phyloP scores from a whole-genome alignment of 768 basidiomycete genomes.

The Lactifluus subvellereus region DNA sequence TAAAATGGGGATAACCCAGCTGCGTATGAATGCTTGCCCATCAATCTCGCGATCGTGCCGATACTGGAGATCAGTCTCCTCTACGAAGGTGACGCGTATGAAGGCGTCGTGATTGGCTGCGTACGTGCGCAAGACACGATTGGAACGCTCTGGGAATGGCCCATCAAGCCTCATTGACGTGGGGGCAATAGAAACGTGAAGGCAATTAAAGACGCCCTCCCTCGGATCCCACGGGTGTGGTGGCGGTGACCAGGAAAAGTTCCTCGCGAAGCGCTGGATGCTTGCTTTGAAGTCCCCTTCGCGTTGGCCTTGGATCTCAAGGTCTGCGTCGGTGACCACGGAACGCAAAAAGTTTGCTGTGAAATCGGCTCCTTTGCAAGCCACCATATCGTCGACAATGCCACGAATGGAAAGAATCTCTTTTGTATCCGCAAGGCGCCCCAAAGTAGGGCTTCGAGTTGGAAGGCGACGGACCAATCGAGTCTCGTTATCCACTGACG shows the following conservation, averaged over 20 bases:
- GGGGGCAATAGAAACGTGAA: conserved; percentile 49
- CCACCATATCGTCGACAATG: conserved; percentile 31
- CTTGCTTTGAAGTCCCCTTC: conserved; percentile 16
- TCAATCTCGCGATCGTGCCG: conserved; percentile 54
- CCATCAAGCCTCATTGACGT: conserved; percentile 49
- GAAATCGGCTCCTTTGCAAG: conserved; percentile 32
- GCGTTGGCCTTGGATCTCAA: conserved; percentile 8
- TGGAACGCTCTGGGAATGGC: conserved; percentile 54
- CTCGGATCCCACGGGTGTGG: conserved; percentile 1
- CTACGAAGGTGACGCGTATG: conserved; percentile 56
- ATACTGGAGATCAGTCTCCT: conserved; percentile 50
- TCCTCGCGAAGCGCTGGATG: conserved; percentile 29
- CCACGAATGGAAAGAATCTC: conserved; percentile 45
- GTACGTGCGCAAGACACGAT: conserved; percentile 54
- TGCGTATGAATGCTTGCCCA: conserved; percentile 42
- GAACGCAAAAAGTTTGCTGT: conserved; percentile 38
- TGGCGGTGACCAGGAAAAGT: conserved; percentile 13
- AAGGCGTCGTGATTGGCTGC: conserved; percentile 46
- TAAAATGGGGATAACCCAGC: conserved; percentile 43
- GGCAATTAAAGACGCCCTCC: conserved; percentile 36
- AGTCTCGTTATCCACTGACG: conserved; percentile 33
- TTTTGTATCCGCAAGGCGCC: conserved; percentile 40
- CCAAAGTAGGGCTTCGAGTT: conserved; percentile 42
- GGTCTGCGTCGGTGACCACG: conserved; percentile 30
- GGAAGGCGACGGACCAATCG: conserved; percentile 53